Evolutionary conservation across 2,329 filamentous ascomycete species (phyloP).

Genomic region (Neopestalotiopsis rosae): DNA sequence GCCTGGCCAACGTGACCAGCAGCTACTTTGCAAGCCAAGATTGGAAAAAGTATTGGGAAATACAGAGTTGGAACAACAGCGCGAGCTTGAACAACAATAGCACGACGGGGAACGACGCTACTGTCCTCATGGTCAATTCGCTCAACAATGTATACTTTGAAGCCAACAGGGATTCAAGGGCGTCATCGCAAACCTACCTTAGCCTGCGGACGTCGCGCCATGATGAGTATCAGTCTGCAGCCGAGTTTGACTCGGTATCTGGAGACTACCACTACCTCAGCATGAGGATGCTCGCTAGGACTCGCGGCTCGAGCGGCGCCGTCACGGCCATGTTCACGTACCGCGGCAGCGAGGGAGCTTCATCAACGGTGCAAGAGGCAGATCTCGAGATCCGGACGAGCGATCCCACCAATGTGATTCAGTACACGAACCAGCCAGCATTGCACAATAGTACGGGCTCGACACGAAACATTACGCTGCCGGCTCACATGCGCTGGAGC

Average conservation of each 20-base stretch:
- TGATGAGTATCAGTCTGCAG: constrained; percentile 49
- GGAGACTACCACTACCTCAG: constrained; percentile 45
- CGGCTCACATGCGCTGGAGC: constrained; percentile 45
- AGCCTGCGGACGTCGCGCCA: constrained; percentile 54
- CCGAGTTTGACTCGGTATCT: constrained; percentile 51
- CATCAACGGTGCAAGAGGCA: constrained; percentile 39
- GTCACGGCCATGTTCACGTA: constrained; percentile 61
- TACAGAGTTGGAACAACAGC: constrained; percentile 44
- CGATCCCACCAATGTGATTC: constrained; percentile 40
- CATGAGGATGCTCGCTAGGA: constrained; percentile 57
- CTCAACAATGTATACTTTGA: constrained; percentile 53
- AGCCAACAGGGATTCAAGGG: constrained; percentile 39
- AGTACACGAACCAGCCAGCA: constrained; percentile 58
- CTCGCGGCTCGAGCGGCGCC: constrained; percentile 52
- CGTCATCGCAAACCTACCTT: constrained; percentile 48
- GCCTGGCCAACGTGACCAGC: constrained; percentile 33
- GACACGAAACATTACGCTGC: constrained; percentile 43
- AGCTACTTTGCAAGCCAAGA: constrained; percentile 36
- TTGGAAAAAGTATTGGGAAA: constrained; percentile 38
- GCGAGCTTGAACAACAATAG: constrained; percentile 21
- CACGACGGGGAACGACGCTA: constrained; percentile 32
- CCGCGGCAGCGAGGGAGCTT: constrained; percentile 24
- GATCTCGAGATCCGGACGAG: constrained; percentile 47
- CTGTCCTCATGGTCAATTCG: constrained; percentile 43
- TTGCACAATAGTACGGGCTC: constrained; percentile 47